Evolutionary conservation across 2,329 filamentous ascomycete genomes (phyloP).

Genomic region (Mariannaea sp.): DNA sequence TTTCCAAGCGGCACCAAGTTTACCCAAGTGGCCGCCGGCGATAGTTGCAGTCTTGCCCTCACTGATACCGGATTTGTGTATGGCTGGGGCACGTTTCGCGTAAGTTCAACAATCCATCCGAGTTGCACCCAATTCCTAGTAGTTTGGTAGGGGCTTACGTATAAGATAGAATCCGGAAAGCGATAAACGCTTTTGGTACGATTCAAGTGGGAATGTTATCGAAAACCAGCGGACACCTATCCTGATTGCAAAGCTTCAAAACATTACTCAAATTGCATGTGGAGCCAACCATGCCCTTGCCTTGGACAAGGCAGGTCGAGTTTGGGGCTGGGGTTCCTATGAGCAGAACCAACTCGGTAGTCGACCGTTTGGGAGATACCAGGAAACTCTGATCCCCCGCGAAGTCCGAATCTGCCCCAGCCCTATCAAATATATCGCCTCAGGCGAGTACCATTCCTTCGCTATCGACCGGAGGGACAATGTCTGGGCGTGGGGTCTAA

Average conservation of each 20-base stretch:
- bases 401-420: not conserved
- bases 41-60: conserved; percentile 72
- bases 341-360: not conserved
- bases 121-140: no score
- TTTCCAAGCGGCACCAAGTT: conserved; percentile 61
- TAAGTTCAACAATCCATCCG: no score
- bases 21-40: conserved; percentile 64
- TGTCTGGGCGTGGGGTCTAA: not conserved
- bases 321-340: not conserved
- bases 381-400: not conserved
- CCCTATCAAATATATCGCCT: not conserved
- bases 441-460: not conserved
- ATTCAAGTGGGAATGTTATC: not conserved
- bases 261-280: not conserved
- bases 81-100: conserved; percentile 77
- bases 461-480: not conserved
- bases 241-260: not conserved
- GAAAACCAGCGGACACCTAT: not conserved
- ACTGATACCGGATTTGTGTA: conserved; percentile 72
- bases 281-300: not conserved
- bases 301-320: not conserved
- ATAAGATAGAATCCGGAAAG: no score
- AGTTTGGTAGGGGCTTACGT: no score
- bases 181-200: not conserved
- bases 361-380: not conserved